phyloP scores from a whole-genome alignment of 1,284 basidiomycete species.

The Kwoniella shivajii region DNA sequence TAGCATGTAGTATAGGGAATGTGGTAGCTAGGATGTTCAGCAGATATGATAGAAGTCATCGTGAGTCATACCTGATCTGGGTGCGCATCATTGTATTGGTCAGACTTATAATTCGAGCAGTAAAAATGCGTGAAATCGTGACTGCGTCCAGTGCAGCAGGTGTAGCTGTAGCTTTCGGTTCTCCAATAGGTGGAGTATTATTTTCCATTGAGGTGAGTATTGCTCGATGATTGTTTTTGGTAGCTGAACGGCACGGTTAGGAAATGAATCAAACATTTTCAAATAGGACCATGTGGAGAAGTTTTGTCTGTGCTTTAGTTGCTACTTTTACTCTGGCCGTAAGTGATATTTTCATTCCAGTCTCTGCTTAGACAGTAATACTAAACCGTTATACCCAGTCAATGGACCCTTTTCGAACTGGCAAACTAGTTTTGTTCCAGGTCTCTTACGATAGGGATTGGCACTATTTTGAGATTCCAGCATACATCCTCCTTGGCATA shows the following conservation, averaged over 20 bases:
- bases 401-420: slow-evolving; percentile 98
- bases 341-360: slow-evolving; percentile 47
- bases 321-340: slow-evolving; percentile 95
- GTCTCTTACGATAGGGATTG: slow-evolving; percentile 97
- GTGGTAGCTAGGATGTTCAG: slow-evolving; percentile 81
- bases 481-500: slow-evolving; percentile 89
- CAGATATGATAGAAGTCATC: slow-evolving; percentile 82
- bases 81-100: not conserved
- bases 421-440: slow-evolving; percentile 96
- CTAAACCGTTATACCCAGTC: slow-evolving; percentile 59
- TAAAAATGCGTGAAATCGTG: slow-evolving; percentile 92
- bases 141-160: slow-evolving; percentile 96
- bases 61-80: slow-evolving; percentile 60
- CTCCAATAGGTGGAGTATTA: slow-evolving; percentile 94
- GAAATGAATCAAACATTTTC: slow-evolving; percentile 98
- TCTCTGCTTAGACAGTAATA: not conserved
- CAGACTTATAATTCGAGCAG: too few relatives aligned
- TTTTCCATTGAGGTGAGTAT: slow-evolving; percentile 67
- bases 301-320: slow-evolving; percentile 94
- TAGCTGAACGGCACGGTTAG: slow-evolving; percentile 55
- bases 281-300: slow-evolving; percentile 97
- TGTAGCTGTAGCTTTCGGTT: slow-evolving; percentile 95
- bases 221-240: not conserved
- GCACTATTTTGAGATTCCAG: slow-evolving; percentile 99
- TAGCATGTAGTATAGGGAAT: slow-evolving; percentile 90